phyloP scores from a whole-genome alignment of 2,329 filamentous ascomycete species.

The Chalaropsis thielavioides region DNA sequence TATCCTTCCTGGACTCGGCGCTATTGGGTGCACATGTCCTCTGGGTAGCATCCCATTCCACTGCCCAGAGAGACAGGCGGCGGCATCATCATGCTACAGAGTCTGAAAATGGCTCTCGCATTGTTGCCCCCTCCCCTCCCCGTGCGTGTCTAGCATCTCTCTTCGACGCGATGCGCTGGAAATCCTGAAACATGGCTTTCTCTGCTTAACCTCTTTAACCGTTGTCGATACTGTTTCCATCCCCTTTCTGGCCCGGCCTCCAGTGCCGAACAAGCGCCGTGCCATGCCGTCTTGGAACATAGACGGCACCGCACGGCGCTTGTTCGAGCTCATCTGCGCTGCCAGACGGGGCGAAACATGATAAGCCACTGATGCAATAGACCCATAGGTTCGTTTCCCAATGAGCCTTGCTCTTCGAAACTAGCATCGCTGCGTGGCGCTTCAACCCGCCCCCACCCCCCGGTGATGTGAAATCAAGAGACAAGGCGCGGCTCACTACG shows the following conservation, averaged over 20 bases:
- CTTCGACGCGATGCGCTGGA: background rate
- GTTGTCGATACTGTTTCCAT: background rate
- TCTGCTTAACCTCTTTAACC: background rate
- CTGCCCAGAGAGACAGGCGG: background rate
- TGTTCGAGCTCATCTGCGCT: background rate
- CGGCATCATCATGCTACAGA: background rate
- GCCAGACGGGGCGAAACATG: background rate
- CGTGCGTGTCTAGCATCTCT: background rate
- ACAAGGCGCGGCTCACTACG: slow-evolving; percentile 58
- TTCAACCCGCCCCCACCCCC: background rate
- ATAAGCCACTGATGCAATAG: slow-evolving; percentile 10
- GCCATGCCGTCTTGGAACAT: slow-evolving; percentile 1
- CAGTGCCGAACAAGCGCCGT: background rate
- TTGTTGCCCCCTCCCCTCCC: too few relatives aligned
- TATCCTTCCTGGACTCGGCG: background rate
- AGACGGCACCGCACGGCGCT: background rate
- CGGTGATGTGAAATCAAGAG: slow-evolving; percentile 5
- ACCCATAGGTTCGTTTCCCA: slow-evolving; percentile 18
- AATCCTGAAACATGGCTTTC: slow-evolving; percentile 5
- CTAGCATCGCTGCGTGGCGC: background rate
- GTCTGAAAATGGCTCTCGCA: background rate
- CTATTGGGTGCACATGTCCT: background rate
- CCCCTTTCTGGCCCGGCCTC: background rate
- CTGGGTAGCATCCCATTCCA: background rate
- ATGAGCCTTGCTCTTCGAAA: background rate